Evolutionary conservation across 2,329 filamentous ascomycete genomes (phyloP).

Genomic region (Alternaria brassicae): DNA sequence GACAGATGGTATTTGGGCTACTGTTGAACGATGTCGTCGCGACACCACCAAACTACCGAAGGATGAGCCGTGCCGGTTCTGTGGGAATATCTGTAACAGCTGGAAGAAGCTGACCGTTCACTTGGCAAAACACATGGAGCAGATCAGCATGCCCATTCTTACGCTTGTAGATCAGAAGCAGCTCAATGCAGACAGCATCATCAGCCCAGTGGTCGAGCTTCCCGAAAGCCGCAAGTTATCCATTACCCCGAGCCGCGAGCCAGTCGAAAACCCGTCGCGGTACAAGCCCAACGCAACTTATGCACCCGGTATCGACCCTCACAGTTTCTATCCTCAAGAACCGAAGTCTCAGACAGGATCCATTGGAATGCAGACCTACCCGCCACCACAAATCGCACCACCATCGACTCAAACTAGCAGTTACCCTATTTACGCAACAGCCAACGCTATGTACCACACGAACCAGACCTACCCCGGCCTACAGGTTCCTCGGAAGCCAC

Average conservation of each 20-base stretch:
- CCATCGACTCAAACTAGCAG: slow-evolving; percentile 27
- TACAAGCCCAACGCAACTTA: slow-evolving; percentile 41
- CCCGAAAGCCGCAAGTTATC: slow-evolving; percentile 46
- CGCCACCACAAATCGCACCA: slow-evolving; percentile 45
- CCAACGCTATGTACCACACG: slow-evolving; percentile 26
- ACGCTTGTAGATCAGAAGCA: slow-evolving; percentile 51
- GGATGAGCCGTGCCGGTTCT: slow-evolving; percentile 87
- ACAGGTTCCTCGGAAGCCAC: slow-evolving; percentile 39
- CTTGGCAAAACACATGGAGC: slow-evolving; percentile 92
- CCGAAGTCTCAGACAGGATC: slow-evolving; percentile 28
- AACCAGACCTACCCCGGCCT: slow-evolving; percentile 47
- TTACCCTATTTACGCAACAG: slow-evolving; percentile 32
- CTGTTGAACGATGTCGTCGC: slow-evolving; percentile 78
- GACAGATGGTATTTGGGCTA: slow-evolving; percentile 72
- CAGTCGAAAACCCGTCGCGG: slow-evolving; percentile 41
- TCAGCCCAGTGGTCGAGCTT: slow-evolving; percentile 48
- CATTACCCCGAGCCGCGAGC: slow-evolving; percentile 36
- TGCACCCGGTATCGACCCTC: slow-evolving; percentile 44
- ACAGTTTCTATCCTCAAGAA: slow-evolving; percentile 36
- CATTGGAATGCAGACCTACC: slow-evolving; percentile 49
- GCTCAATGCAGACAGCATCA: slow-evolving; percentile 47
- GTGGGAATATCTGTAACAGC: slow-evolving; percentile 76
- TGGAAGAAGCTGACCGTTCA: slow-evolving; percentile 98
- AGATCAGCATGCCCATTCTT: slow-evolving; percentile 83
- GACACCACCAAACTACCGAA: slow-evolving; percentile 71